Base-by-base conservation (phyloP, 1,284 basidiomycete species). In the Malassezia restricta region DNA sequence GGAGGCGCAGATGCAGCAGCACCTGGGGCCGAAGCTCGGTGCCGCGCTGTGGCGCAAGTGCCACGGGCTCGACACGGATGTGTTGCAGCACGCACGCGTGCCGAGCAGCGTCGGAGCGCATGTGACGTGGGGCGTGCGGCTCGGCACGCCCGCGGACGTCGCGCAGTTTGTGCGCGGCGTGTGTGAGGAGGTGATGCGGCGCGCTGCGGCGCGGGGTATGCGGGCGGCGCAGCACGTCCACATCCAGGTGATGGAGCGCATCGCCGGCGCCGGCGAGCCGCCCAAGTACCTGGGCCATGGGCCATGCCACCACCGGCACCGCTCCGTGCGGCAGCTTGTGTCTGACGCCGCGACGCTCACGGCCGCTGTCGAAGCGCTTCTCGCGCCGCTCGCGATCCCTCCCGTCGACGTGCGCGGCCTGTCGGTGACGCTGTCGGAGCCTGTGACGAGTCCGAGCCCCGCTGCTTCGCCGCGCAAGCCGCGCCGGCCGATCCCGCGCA, bases 251-350 rank as follows among this genome's bases (percentile, higher is more conserved):
- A 84, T 96, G 85, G 83, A 83, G 60, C 80, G 92, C 6, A 81
- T 80, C 48, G 88, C 92, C 0, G n/a, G n/a, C 5, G 90, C 91
- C 0, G 77, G 86, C 9, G 94, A 98, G 67, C 81, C 87, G n/a
- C 84, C 91, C 0, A 98, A 96, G 85, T 95, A 95, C 60, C 78
- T 96, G 61, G 92, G 92, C 0, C 91, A 96, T 66, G 92, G 92
- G 1, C 75, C 80, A 8, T 95, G 90, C 72, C 83, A 90, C 49
- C 79, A 82, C 0, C 85, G 84, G 75, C 89, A 82, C 70, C 86
- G 84, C 68, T 85, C 86, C 59, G 76, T 76, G 0, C 74, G 80
- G 1, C 76, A 91, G 1, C 75, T 54, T 1, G 56, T 60, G 0
- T 56, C 49, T 8, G 57, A 56, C 5, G 54, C 52, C 20, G 82